Evolutionary conservation across 179 eudicot genomes (phyloP).

Genomic region (Heliamphora pulchella): DNA sequence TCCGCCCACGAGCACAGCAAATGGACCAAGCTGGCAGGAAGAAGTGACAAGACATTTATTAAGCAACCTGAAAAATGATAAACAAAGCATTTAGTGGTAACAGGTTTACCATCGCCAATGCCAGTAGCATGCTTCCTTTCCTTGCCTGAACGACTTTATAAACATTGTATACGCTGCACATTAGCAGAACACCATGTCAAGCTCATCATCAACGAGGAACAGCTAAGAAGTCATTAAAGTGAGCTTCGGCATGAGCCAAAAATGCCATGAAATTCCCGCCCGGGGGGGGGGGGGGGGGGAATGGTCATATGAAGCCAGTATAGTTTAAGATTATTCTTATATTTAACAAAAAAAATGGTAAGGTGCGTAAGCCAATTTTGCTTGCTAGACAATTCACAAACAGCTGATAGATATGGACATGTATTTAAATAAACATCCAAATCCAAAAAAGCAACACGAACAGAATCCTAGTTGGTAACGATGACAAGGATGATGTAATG

Average conservation of each 20-base stretch:
- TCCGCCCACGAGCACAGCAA: conserved; percentile 71
- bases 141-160: conserved; percentile 57
- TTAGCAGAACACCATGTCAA: conserved; percentile 18
- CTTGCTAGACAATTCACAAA: background rate
- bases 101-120: conserved; percentile 79
- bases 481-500: background rate
- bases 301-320: background rate
- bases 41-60: conserved; percentile 9
- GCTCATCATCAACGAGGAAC: background rate
- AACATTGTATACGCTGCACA: conserved; percentile 71
- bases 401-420: background rate
- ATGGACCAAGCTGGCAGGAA: conserved; percentile 73
- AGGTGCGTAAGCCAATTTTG: background rate
- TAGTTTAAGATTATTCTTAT: background rate
- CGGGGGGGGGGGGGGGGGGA: no score
- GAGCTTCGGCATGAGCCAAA: background rate
- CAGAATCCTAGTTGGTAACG: background rate
- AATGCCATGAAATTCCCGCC: background rate
- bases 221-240: background rate
- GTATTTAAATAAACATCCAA: background rate
- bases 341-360: no score
- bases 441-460: background rate
- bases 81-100: background rate
- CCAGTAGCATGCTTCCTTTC: conserved; percentile 77
- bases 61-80: background rate